phyloP scores from a whole-genome alignment of 2,329 filamentous ascomycete species.

The Verticillium longisporum region DNA sequence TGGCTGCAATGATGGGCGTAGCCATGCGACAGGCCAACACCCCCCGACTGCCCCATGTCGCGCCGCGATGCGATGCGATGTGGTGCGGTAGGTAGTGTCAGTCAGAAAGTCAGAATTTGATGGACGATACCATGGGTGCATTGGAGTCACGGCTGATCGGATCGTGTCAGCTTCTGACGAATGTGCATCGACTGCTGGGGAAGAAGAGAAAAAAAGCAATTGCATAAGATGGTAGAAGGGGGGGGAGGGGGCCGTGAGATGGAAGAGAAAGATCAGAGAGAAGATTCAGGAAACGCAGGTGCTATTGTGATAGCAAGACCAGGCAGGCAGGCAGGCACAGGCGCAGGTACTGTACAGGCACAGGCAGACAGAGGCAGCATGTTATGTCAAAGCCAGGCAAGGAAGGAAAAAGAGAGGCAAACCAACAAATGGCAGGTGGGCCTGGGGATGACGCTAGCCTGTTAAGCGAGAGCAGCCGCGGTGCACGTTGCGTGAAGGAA shows the following conservation, averaged over 20 bases:
- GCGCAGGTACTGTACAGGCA: no score
- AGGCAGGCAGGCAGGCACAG: background rate
- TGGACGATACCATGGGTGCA: background rate
- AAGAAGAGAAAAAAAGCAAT: background rate
- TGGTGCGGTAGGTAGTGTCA: background rate
- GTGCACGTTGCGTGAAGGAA: slow-evolving; percentile 2
- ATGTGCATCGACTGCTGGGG: background rate
- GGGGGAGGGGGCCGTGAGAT: background rate
- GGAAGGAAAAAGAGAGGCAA: background rate
- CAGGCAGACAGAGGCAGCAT: background rate
- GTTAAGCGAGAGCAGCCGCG: slow-evolving; percentile 3
- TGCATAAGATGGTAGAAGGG: no score
- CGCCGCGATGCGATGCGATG: background rate
- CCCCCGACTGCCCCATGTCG: background rate
- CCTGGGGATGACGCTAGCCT: slow-evolving; percentile 1
- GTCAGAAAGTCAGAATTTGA: background rate
- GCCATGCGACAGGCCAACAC: background rate
- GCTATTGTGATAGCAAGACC: background rate
- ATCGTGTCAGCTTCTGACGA: background rate
- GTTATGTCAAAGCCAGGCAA: background rate
- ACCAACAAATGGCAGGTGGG: slow-evolving; percentile 1
- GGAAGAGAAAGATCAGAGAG: background rate
- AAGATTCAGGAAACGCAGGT: background rate
- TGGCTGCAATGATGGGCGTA: background rate
- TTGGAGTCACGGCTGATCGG: background rate